Evolutionary conservation across 2,329 filamentous ascomycete genomes (phyloP).

Genomic region (Penicillium decumbens): DNA sequence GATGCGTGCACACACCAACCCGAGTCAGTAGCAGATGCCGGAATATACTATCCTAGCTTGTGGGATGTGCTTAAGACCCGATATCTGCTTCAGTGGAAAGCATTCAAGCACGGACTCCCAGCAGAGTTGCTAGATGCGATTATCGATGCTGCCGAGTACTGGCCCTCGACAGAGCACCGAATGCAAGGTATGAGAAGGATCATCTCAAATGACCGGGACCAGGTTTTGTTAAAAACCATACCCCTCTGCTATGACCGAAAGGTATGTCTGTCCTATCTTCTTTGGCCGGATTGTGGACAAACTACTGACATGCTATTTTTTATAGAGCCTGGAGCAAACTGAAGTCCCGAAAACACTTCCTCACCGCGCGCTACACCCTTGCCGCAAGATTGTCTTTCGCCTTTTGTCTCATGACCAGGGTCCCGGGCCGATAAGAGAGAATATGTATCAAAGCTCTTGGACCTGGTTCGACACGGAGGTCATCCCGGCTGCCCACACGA

Average conservation of each 20-base stretch:
- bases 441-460: conserved; percentile 31
- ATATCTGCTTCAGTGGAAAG: conserved; percentile 30
- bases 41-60: conserved; percentile 25
- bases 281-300: conserved; percentile 5
- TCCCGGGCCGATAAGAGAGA: conserved; percentile 11
- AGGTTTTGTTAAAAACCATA: conserved; percentile 32
- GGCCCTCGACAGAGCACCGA: conserved; percentile 24
- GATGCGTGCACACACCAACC: not conserved
- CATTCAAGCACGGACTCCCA: conserved; percentile 24
- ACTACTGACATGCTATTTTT: conserved; percentile 1
- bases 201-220: conserved; percentile 32
- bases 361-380: conserved; percentile 35
- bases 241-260: conserved; percentile 35
- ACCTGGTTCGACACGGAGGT: conserved; percentile 41
- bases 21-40: not conserved
- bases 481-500: conserved; percentile 24
- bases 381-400: conserved; percentile 38
- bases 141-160: conserved; percentile 37
- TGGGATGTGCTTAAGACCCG: conserved; percentile 34
- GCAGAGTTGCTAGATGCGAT: conserved; percentile 40
- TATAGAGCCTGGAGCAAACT: conserved; percentile 14
- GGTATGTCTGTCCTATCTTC: conserved; percentile 16
- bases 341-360: conserved; percentile 25
- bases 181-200: conserved; percentile 18
- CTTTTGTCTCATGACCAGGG: conserved; percentile 39